phyloP scores from a whole-genome alignment of 306 rosid species.

The Cyclanthera cordifolia region DNA sequence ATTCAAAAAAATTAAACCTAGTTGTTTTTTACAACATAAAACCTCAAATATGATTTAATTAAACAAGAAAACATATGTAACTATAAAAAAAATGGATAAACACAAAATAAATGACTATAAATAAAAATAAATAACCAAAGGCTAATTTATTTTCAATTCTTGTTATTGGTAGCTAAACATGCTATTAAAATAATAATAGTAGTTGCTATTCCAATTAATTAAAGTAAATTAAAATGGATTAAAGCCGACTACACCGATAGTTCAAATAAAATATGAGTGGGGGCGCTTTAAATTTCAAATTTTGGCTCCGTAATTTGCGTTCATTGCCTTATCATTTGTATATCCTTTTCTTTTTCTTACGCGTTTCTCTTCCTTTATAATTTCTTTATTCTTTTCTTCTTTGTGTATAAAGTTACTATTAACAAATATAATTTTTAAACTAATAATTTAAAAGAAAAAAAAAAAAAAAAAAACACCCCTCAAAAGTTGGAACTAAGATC shows the following conservation, averaged over 20 bases:
- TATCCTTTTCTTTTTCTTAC: slow-evolving; percentile 2
- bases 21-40: too few species aligned
- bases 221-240: background rate
- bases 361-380: background rate
- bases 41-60: too few species aligned
- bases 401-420: background rate
- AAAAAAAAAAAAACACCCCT: background rate
- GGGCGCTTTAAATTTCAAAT: background rate
- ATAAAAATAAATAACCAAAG: too few species aligned
- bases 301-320: slow-evolving; percentile 15
- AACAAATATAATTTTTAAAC: too few species aligned
- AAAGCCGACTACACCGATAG: background rate
- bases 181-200: too few species aligned
- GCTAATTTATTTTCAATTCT: too few species aligned
- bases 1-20: too few species aligned
- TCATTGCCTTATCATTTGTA: background rate
- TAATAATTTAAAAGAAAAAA: background rate
- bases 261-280: background rate
- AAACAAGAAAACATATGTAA: too few species aligned
- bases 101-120: too few species aligned
- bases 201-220: background rate
- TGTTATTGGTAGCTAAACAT: too few species aligned
- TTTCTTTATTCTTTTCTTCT: slow-evolving; percentile 4
- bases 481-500: too few species aligned
- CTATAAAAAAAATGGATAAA: too few species aligned